Evolutionary conservation across 106 monocot species (phyloP).

Genomic region (Acanthochlamys bracteata): DNA sequence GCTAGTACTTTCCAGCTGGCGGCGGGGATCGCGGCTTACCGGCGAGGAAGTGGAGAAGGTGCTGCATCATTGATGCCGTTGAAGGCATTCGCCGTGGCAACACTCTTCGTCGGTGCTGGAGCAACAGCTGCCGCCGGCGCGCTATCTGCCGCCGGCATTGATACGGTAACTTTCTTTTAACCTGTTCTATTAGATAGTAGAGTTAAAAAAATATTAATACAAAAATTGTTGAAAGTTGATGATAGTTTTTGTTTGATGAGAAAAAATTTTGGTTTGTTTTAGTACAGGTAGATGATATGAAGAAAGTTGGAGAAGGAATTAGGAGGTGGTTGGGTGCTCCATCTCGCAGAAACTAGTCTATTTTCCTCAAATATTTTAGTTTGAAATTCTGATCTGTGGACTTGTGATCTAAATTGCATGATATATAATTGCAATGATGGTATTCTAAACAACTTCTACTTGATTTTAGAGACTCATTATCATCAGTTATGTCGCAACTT

Average conservation of each 20-base stretch:
- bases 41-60: constrained; percentile 39
- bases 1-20: constrained; percentile 71
- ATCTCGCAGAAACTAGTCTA: constrained; percentile 11
- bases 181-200: too few species aligned
- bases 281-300: constrained; percentile 57
- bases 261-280: too few species aligned
- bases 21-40: constrained; percentile 45
- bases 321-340: constrained; percentile 44
- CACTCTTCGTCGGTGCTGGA: constrained; percentile 76
- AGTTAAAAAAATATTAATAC: not conserved
- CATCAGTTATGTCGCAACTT: too few species aligned
- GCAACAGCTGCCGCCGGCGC: constrained; percentile 44
- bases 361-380: not conserved
- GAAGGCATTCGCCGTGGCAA: constrained; percentile 77
- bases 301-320: constrained; percentile 39
- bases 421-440: too few species aligned
- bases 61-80: constrained; percentile 60
- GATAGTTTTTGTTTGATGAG: not conserved
- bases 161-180: not conserved
- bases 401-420: too few species aligned
- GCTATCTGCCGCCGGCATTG: constrained; percentile 48
- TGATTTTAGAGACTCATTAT: too few species aligned
- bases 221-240: not conserved
- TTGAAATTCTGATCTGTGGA: too few species aligned
- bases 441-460: too few species aligned